Base-by-base conservation (phyloP, 2,329 filamentous ascomycete species). In the Exophiala spinifera region DNA sequence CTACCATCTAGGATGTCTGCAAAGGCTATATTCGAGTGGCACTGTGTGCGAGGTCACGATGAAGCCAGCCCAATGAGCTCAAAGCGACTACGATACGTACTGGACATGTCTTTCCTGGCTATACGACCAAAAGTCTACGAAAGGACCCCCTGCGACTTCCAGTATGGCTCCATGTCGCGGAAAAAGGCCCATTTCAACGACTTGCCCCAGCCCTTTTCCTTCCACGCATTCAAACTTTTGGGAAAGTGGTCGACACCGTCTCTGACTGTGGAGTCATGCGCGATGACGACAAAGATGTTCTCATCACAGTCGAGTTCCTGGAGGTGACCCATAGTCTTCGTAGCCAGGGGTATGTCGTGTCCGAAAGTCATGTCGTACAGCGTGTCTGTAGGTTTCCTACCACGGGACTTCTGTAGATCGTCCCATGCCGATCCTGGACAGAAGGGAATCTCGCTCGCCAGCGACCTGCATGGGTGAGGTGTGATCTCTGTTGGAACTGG, bases 241-340 rank as follows among this genome's bases (percentile, higher is more conserved):
- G 54, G 54, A 28, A 53, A 57, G n/a, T 52, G 54, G 11, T 44
- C 49, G 3, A 69, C 63, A 48, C 58, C 51, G 43, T 65, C 57
- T 23, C 60, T 47, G 44, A 69, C 47, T 4, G 59, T 60, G 14
- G 55, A 46, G 46, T 67, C 68, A 46, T 70, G 67, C n/a, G 65
- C 65, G 13, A 67, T 61, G 19, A 57, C 54, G 3, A 67, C 61
- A 43, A 69, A 62, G 14, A 69, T 56, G 46, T 66, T 60, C 1
- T 62, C 56, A 31, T 60, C 45, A 19, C 57, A 64, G 48, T 69
- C 66, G 31, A 67, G 61, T 21, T 62, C 59, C 53, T 61, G 53
- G n/a, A 68, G 19, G 5, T 54, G 25, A 10, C 20, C 25, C 28
- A 45, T 53, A 10, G 54, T 57, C 17, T 49, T 37, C 10, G 25